A percentile compares a stretch with the other conserved stretches of the same genome.
Evolutionary conservation across 306 rosid genomes (phyloP).

Genomic region (Quercus glauca): DNA sequence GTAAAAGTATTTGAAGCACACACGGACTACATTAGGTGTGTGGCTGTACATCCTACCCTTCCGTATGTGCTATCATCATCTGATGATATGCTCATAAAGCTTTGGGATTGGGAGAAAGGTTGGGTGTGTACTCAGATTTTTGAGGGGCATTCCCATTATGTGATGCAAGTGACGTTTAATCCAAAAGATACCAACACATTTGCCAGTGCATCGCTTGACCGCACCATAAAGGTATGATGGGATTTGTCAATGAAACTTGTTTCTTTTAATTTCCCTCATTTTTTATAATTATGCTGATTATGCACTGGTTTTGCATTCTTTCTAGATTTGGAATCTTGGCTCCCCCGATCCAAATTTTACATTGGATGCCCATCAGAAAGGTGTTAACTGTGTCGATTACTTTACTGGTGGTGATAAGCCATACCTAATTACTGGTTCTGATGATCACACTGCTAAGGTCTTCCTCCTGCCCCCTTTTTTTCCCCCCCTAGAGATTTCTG

Average conservation of each 20-base stretch:
- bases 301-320: constrained; percentile 18
- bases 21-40: constrained; percentile 97
- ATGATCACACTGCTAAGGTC: constrained; percentile 99
- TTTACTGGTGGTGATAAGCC: constrained; percentile 99
- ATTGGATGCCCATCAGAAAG: constrained; percentile 96
- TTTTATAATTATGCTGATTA: constrained; percentile 19
- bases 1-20: constrained; percentile 97
- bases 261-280: constrained; percentile 4
- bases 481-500: constrained; percentile 1
- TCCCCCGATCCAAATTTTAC: constrained; percentile 99
- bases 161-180: constrained; percentile 99
- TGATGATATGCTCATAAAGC: constrained; percentile 99
- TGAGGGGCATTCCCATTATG: constrained; percentile 99
- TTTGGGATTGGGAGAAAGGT: constrained; percentile 99
- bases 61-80: constrained; percentile 96
- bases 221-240: constrained; percentile 85
- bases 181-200: constrained; percentile 99
- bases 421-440: constrained; percentile 93
- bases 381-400: constrained; percentile 98
- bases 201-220: constrained; percentile 99
- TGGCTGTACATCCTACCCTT: constrained; percentile 97
- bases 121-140: constrained; percentile 98
- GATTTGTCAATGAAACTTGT: constrained; percentile 16
- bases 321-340: constrained; percentile 98
- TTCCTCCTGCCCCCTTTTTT: constrained; percentile 19